These are phyloP conservation scores for Claviceps purpurea DNA, from an alignment of 2,329 filamentous ascomycete species.

Conservation along the genomic window DNA sequence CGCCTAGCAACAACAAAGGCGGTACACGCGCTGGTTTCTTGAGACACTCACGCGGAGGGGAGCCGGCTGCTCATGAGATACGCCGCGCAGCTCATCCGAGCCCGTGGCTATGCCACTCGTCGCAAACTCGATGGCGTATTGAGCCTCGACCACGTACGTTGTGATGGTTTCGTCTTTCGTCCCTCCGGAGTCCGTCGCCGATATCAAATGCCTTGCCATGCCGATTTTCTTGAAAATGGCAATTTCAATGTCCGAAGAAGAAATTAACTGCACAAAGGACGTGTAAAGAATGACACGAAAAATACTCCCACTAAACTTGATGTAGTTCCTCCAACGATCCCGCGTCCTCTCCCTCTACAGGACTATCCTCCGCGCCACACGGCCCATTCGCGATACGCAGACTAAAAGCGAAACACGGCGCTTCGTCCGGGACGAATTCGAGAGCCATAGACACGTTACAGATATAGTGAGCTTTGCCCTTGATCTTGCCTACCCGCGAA, in stretches of 20 bases:
- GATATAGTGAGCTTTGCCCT: constrained; percentile 34
- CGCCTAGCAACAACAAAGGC: no score
- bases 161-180: neutral
- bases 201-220: no score
- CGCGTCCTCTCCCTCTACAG: constrained; percentile 45
- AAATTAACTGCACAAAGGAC: neutral
- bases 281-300: neutral
- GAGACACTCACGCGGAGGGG: no score
- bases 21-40: no score
- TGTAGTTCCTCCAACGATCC: constrained; percentile 44
- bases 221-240: no score
- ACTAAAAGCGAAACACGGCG: constrained; percentile 42
- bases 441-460: constrained; percentile 41
- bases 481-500: constrained; percentile 4
- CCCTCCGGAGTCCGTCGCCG: no score
- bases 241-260: neutral
- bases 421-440: constrained; percentile 48
- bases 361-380: constrained; percentile 40
- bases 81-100: constrained; percentile 14
- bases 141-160: constrained; percentile 43
- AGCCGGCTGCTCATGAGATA: constrained; percentile 9
- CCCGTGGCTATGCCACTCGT: constrained; percentile 22
- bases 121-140: constrained; percentile 25
- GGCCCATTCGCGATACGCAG: constrained; percentile 33
- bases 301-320: neutral